Evolutionary conservation across 495 filamentous ascomycete genomes (phyloP).

Genomic region (Podospora appendiculata): DNA sequence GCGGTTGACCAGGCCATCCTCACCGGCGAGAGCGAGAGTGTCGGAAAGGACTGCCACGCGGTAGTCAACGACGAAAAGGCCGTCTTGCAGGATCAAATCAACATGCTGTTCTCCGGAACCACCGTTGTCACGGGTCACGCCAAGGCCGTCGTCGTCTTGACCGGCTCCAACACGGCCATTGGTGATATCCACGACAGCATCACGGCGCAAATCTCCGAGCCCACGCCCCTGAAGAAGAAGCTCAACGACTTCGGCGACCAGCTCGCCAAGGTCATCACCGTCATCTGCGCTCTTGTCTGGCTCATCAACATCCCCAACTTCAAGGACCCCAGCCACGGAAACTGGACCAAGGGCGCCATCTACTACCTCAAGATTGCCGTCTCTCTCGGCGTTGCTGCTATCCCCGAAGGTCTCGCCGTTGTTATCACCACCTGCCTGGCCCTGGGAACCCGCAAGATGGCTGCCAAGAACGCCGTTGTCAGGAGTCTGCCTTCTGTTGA

Average conservation of each 20-base stretch:
- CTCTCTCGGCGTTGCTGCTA: constrained; percentile 94
- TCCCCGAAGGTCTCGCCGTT: constrained; percentile 93
- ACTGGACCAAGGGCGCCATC: constrained; percentile 96
- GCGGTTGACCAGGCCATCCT: constrained; percentile 93
- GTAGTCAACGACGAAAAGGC: constrained; percentile 69
- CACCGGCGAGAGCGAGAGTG: constrained; percentile 97
- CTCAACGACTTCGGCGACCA: constrained; percentile 96
- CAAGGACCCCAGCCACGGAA: constrained; percentile 85
- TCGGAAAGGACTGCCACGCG: constrained; percentile 66
- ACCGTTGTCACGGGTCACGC: constrained; percentile 94
- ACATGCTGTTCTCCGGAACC: constrained; percentile 98
- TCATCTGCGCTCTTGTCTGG: constrained; percentile 96
- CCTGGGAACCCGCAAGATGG: constrained; percentile 95
- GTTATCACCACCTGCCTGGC: constrained; percentile 97
- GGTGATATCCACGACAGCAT: constrained; percentile 99
- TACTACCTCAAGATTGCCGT: constrained; percentile 99
- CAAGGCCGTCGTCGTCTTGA: constrained; percentile 85
- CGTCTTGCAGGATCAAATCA: constrained; percentile 95
- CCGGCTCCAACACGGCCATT: constrained; percentile 87
- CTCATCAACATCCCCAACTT: constrained; percentile 97
- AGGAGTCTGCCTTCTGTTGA: constrained; percentile 94
- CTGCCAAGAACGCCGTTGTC: constrained; percentile 94
- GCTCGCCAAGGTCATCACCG: constrained; percentile 94
- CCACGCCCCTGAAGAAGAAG: constrained; percentile 96
- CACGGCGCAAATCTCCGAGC: constrained; percentile 93